These are phyloP conservation scores for Mycena polygramma DNA, from an alignment of 768 basidiomycete genomes.

Conservation along the genomic window DNA sequence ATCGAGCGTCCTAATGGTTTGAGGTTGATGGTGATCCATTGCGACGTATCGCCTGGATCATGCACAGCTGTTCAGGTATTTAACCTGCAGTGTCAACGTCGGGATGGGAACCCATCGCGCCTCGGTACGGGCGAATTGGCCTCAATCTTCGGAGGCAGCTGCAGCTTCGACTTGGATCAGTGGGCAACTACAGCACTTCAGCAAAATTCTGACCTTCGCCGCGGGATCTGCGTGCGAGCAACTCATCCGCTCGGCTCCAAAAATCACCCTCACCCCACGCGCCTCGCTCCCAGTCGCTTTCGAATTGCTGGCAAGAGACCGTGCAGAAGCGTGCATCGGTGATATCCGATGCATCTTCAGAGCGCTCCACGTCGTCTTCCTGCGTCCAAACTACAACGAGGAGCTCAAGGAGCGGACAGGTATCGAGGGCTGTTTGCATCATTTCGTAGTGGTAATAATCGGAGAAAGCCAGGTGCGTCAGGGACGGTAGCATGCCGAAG, in stretches of 20 bases:
- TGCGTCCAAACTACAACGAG: constrained; percentile 23
- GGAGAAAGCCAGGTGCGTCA: constrained; percentile 27
- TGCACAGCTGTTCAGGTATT: too few species aligned
- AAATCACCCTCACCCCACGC: constrained; percentile 22
- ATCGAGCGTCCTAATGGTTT: too few species aligned
- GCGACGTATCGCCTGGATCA: too few species aligned
- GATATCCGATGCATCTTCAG: background rate
- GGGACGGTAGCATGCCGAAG: constrained; percentile 19
- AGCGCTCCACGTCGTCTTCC: background rate
- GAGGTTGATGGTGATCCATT: too few species aligned
- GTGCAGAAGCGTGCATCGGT: constrained; percentile 27
- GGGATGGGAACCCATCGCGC: too few species aligned
- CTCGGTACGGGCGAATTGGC: too few species aligned
- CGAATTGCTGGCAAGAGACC: constrained; percentile 2
- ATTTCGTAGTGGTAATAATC: constrained; percentile 6
- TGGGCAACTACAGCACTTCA: background rate
- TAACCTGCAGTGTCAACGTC: too few species aligned
- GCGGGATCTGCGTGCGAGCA: background rate
- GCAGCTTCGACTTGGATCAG: too few species aligned
- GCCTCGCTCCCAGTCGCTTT: constrained; percentile 25
- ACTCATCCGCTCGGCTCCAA: constrained; percentile 23
- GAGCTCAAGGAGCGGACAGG: constrained; percentile 12
- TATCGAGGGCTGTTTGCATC: background rate
- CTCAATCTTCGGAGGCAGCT: too few species aligned
- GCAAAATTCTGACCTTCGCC: background rate